Percentiles rank a stretch among this genome's conserved stretches.
These are phyloP conservation scores for Amaranthus hypochondriacus DNA, from an alignment of 148 eudicot species.

Conservation along the genomic window DNA sequence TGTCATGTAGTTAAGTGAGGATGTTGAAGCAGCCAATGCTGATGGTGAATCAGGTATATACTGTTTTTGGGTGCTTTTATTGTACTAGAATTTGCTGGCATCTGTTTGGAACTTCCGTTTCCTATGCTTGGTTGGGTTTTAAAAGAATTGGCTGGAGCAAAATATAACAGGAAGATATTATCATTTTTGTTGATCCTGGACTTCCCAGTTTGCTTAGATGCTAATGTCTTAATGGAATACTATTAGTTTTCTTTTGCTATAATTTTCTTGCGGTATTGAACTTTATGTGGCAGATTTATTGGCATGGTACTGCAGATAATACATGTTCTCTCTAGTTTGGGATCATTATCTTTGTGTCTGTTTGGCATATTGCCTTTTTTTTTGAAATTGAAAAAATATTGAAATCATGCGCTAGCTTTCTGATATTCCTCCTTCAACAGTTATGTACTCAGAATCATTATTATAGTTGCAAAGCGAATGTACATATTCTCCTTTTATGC, in stretches of 20 bases:
- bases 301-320: background rate
- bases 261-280: background rate
- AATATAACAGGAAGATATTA: background rate
- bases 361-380: background rate
- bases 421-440: background rate
- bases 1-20: slow-evolving; percentile 53
- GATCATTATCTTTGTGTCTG: background rate
- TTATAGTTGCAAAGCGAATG: background rate
- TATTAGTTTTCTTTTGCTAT: background rate
- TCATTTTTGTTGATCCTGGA: background rate
- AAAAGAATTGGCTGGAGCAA: background rate
- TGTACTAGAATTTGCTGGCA: background rate
- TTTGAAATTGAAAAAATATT: background rate
- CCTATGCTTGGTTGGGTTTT: slow-evolving; percentile 3
- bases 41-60: slow-evolving; percentile 44
- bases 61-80: slow-evolving; percentile 12
- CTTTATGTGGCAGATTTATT: background rate
- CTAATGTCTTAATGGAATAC: no score
- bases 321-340: background rate
- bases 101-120: background rate
- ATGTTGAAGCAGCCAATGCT: slow-evolving; percentile 29
- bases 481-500: background rate
- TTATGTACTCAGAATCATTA: background rate
- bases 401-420: no score
- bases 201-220: background rate